Conservation (phyloP, 306 rosid species). For the Vigna unguiculata region DNA sequence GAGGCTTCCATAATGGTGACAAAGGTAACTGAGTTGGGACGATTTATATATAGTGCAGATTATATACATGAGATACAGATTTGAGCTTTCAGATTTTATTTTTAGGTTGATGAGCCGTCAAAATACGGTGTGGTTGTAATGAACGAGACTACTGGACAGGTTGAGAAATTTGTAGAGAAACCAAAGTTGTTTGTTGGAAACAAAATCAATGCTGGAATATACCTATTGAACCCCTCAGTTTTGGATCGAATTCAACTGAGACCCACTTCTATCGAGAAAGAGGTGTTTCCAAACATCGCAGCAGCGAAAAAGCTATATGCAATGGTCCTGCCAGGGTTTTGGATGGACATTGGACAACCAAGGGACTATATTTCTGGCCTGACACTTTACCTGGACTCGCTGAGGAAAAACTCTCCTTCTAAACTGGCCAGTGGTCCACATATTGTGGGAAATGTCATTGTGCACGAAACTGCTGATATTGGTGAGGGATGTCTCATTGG, state of each 20-base stretch:
- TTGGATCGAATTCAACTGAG: conserved; percentile 83
- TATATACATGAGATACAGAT: neutral
- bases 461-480: conserved; percentile 83
- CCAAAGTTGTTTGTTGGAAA: conserved; percentile 97
- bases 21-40: conserved; percentile 63
- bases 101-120: conserved; percentile 96
- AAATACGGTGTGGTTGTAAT: conserved; percentile 97
- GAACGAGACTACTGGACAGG: conserved; percentile 92
- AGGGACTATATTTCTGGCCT: conserved; percentile 92
- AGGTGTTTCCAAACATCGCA: conserved; percentile 93
- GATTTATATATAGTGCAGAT: neutral
- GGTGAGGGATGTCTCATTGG: conserved; percentile 99
- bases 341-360: conserved; percentile 99
- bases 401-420: conserved; percentile 77
- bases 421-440: conserved; percentile 78
- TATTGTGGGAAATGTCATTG: conserved; percentile 91
- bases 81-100: neutral
- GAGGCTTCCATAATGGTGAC: conserved; percentile 99
- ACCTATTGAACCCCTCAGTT: conserved; percentile 87
- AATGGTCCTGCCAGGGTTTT: conserved; percentile 98
- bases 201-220: conserved; percentile 98
- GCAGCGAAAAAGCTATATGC: conserved; percentile 82
- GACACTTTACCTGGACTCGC: conserved; percentile 80
- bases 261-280: conserved; percentile 99
- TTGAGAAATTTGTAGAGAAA: conserved; percentile 93